Base-by-base conservation (phyloP, 805 yeast genomes). In the Barnettozyma botsteinii region DNA sequence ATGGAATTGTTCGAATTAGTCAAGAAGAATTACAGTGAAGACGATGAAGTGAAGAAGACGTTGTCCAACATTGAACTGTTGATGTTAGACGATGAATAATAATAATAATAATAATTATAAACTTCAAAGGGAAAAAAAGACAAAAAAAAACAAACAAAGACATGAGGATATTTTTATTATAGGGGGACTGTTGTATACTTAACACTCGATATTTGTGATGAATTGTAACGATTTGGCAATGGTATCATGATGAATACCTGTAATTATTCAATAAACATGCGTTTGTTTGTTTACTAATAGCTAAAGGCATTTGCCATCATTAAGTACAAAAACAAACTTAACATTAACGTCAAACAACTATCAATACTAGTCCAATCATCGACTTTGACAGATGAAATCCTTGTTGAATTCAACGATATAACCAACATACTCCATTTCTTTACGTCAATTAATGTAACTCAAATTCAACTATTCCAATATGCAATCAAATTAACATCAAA, bases 221-320 rank as follows among this genome's bases (percentile, higher is more conserved):
- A n/a, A n/a, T n/a, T n/a, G n/a, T n/a, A n/a, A n/a, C n/a, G 27
- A 25, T 7, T 11, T 25, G 27, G 27, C 27, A 11, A 2, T 7
- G 19, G 21, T 24, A 27, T 15, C n/a, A n/a, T n/a, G n/a, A n/a
- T n/a, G n/a, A n/a, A n/a, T n/a, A n/a, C n/a, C n/a, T n/a, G n/a
- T n/a, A n/a, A n/a, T n/a, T n/a, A n/a, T n/a, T n/a, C n/a, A n/a
- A n/a, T n/a, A n/a, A n/a, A n/a, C n/a, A n/a, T n/a, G n/a, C n/a
- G n/a, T n/a, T n/a, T n/a, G n/a, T n/a, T n/a, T n/a, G n/a, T n/a
- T n/a, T n/a, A n/a, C n/a, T n/a, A n/a, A n/a, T 25, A 21, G 6
- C 10, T n/a, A 20, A 10, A 50, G 51, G 52, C 54, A 2, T 13
- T 48, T 6, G 52, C 54, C 11, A 26, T 50, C 28, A 47, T 48